Conservation (phyloP, 768 basidiomycete species). For the Cyclocybe aegerita region DNA sequence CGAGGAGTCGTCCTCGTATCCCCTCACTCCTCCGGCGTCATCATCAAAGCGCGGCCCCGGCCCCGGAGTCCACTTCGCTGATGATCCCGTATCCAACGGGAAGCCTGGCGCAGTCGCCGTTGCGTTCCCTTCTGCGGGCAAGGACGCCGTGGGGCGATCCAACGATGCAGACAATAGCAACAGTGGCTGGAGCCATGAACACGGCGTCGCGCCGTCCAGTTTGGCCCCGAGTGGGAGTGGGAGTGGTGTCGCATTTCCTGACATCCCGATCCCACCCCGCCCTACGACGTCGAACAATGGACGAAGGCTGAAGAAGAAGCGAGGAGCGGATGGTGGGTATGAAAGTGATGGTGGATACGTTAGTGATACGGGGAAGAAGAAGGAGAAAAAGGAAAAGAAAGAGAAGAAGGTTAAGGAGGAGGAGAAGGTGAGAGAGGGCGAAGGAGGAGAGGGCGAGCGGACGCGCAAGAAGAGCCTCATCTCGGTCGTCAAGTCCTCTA, state of each 20-base stretch:
- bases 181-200: not conserved
- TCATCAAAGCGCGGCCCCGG: slow-evolving; percentile 11
- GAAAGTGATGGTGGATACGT: slow-evolving; percentile 54
- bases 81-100: not conserved
- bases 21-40: slow-evolving; percentile 15
- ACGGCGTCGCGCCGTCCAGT: not conserved
- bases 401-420: slow-evolving; percentile 17
- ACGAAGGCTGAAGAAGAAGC: slow-evolving; percentile 43
- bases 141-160: slow-evolving; percentile 3
- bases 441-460: too few species aligned
- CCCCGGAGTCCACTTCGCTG: slow-evolving; percentile 4
- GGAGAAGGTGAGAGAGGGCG: not conserved
- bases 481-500: too few species aligned
- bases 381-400: slow-evolving; percentile 20
- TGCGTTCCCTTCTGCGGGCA: not conserved
- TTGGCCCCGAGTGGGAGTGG: slow-evolving; percentile 1
- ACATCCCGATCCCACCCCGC: slow-evolving; percentile 16
- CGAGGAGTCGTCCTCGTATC: slow-evolving; percentile 29
- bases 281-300: slow-evolving; percentile 24
- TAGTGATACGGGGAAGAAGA: slow-evolving; percentile 38
- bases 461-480: too few species aligned
- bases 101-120: too few species aligned
- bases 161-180: slow-evolving; percentile 2
- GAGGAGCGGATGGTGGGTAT: slow-evolving; percentile 39
- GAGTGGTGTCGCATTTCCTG: slow-evolving; percentile 21